Evolutionary conservation across 495 filamentous ascomycete genomes (phyloP).

Genomic region (Neurospora sublineolata): DNA sequence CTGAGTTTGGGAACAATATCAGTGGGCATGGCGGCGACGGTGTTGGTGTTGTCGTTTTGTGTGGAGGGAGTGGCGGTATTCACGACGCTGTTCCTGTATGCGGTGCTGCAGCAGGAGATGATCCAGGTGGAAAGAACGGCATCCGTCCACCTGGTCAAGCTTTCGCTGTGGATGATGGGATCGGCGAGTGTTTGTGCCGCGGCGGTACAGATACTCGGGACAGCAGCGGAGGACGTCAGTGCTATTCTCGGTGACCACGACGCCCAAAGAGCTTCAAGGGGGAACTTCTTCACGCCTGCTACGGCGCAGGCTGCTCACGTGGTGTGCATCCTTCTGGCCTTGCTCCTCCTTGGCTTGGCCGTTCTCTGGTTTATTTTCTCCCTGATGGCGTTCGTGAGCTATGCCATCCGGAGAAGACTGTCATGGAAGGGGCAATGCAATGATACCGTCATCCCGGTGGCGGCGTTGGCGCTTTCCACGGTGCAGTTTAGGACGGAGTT

Average conservation of each 20-base stretch:
- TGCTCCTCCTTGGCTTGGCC: conserved; percentile 7
- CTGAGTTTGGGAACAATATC: background rate
- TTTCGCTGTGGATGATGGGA: conserved; percentile 6
- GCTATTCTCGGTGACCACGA: background rate
- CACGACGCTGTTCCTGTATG: background rate
- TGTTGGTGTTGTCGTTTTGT: conserved; percentile 5
- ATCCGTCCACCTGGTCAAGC: conserved; percentile 1
- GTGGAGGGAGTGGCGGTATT: conserved; percentile 1
- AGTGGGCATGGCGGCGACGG: background rate
- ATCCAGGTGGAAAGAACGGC: conserved; percentile 7
- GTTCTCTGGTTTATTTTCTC: conserved; percentile 1
- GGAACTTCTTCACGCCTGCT: background rate
- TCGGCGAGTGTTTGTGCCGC: conserved; percentile 4
- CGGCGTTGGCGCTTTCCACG: conserved; percentile 1
- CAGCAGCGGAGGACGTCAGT: background rate
- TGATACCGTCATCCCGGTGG: conserved; percentile 1
- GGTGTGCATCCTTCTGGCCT: conserved; percentile 1
- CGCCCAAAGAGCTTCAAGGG: background rate
- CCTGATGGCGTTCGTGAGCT: background rate
- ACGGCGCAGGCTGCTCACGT: background rate
- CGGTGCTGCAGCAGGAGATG: conserved; percentile 8
- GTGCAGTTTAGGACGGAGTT: conserved; percentile 2
- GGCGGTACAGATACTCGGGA: conserved; percentile 5
- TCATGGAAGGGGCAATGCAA: conserved; percentile 5
- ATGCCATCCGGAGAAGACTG: conserved; percentile 1